Evolutionary conservation across 257 asterid species (phyloP), one percentile per base, ranked within the genome.

Genomic region (Solanum piurae): DNA sequence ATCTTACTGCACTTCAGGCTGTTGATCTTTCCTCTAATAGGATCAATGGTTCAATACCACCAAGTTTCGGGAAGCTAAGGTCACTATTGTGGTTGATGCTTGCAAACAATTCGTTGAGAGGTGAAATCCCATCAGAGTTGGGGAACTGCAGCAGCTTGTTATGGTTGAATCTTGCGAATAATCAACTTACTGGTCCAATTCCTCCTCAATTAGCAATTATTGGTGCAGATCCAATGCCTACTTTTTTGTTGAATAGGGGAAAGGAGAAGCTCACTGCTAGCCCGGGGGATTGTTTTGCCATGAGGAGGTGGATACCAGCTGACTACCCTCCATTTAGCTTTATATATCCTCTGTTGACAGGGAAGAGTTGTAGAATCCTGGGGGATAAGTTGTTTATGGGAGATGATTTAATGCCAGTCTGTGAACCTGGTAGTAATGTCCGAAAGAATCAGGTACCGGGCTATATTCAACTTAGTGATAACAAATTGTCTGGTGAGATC

Each of bases 221-320:
- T 46, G 99, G 99, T 8, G 37, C 86, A 9, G 85, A 95, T 25
- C 92, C 89, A 5, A 84, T 85, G 8, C 93, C 93, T 2, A 95
- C 98, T 34, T 97, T 97, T 87, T 68, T 92, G 87, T 80, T 72
- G 20, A 97, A 97, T 75, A 87, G 94, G 89, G 44, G 37, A 74
- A 86, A 85, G 44, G 87, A 90, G 11, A 86, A 77, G 85, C 87
- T 92, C 85, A 89, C 90, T 44, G 94, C 95, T 5, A 95, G 99
- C 68, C 92, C 98, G 0, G 98, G 98, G 69, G 99, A 95, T 31
- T 97, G 98, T 85, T 88, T 90, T 89, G 87, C 95, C 10, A 93
- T 96, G 98, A 93, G 13, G 96, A 91, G 99, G 90, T 96, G 99
- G 99, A 92, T 95, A 84, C 96, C 98, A 18, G 98, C 97, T 13